phyloP scores from a whole-genome alignment of 202 grass and related monocot genomes.

The Setaria italica region DNA sequence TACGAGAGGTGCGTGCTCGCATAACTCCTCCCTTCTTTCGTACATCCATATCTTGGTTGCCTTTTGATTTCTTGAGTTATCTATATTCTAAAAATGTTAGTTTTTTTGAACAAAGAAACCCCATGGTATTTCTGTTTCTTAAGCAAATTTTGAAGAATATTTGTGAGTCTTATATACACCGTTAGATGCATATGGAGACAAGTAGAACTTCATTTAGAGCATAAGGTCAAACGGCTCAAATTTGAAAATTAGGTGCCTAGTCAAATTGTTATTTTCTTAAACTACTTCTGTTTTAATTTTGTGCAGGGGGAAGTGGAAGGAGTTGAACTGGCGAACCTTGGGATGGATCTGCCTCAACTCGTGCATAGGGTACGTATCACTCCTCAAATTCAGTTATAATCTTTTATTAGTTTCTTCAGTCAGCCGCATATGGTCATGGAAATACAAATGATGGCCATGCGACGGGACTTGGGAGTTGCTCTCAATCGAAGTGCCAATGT shows the following conservation, averaged over 20 bases:
- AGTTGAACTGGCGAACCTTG: background rate
- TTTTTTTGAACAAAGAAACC: too few relatives aligned
- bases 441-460: background rate
- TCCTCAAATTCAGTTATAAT: background rate
- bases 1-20: background rate
- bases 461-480: background rate
- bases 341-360: slow-evolving; percentile 1
- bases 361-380: background rate
- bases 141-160: background rate
- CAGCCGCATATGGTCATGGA: background rate
- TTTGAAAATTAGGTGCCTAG: background rate
- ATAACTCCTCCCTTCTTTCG: too few relatives aligned
- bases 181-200: background rate
- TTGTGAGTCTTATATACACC: background rate
- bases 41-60: too few relatives aligned
- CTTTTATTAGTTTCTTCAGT: background rate
- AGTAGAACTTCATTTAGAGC: background rate
- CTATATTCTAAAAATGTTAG: too few relatives aligned
- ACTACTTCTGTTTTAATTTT: background rate
- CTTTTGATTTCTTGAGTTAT: too few relatives aligned
- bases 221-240: background rate
- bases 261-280: background rate
- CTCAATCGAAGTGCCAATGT: background rate
- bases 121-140: too few relatives aligned
- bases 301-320: background rate